Percentiles rank a stretch among this genome's conserved stretches.
These are phyloP conservation scores for Colletotrichum chrysophilum DNA, from an alignment of 2,329 filamentous ascomycete genomes.

Conservation along the genomic window DNA sequence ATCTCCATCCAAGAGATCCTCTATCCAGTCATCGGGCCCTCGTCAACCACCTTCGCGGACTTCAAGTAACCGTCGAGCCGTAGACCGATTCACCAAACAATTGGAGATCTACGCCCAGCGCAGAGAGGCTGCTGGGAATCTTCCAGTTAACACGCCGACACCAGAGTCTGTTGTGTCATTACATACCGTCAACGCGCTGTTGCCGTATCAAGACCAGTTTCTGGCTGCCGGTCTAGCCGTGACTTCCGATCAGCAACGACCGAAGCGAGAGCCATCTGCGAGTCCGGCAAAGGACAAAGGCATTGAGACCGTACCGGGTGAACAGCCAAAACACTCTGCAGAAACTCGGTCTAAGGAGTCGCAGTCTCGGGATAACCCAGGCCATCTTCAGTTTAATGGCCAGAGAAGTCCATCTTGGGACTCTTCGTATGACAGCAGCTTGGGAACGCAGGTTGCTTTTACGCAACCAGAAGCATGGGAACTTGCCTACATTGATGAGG, in stretches of 20 bases:
- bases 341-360: neutral
- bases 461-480: constrained; percentile 34
- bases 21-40: neutral
- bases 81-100: constrained; percentile 35
- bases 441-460: constrained; percentile 36
- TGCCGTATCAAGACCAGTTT: constrained; percentile 61
- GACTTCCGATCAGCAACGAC: constrained; percentile 54
- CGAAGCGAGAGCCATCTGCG: constrained; percentile 16
- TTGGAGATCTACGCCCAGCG: constrained; percentile 29
- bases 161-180: constrained; percentile 47
- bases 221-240: constrained; percentile 59
- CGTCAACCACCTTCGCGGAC: constrained; percentile 37
- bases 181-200: constrained; percentile 56
- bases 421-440: constrained; percentile 21
- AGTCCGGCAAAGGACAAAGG: neutral
- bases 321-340: constrained; percentile 1
- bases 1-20: constrained; percentile 3
- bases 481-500: constrained; percentile 36
- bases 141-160: constrained; percentile 44
- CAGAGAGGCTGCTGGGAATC: constrained; percentile 40
- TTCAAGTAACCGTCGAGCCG: constrained; percentile 45
- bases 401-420: constrained; percentile 5
- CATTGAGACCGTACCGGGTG: neutral
- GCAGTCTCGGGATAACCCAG: neutral
- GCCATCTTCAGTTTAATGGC: constrained; percentile 16